These are phyloP conservation scores for Lepidopterella palustris DNA, from an alignment of 495 filamentous ascomycete species.

Conservation along the genomic window DNA sequence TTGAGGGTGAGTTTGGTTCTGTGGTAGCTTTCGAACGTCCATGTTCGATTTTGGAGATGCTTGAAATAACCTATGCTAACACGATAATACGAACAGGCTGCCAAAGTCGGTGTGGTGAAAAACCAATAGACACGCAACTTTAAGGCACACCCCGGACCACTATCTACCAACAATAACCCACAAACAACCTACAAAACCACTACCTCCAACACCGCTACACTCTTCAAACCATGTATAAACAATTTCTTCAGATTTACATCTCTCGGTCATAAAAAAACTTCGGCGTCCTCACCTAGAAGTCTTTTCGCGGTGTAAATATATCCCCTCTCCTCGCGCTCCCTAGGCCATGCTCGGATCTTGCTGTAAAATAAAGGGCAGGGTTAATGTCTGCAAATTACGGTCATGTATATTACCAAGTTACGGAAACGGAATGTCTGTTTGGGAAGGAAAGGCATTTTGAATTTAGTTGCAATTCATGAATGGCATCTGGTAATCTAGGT, in stretches of 20 bases:
- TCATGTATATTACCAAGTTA: no score
- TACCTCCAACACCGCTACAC: neutral
- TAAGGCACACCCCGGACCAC: no score
- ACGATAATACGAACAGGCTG: conserved; percentile 46
- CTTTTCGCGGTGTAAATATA: neutral
- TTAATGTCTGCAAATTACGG: no score
- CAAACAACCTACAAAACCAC: neutral
- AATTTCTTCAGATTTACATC: neutral
- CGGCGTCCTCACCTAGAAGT: neutral
- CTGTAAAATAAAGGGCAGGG: no score
- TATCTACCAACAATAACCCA: neutral
- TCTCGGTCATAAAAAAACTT: neutral
- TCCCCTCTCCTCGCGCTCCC: neutral
- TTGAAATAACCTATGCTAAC: conserved; percentile 10
- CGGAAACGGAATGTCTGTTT: no score
- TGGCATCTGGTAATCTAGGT: no score
- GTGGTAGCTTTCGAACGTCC: no score
- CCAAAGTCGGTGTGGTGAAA: conserved; percentile 91
- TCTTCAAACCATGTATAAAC: neutral
- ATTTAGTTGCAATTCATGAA: no score
- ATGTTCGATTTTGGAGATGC: neutral
- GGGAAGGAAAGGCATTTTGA: no score
- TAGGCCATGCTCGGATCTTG: no score
- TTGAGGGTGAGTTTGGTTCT: conserved; percentile 54
- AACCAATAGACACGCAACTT: conserved; percentile 41